Conservation (phyloP, 306 rosid species). For the Psophocarpus tetragonolobus region DNA sequence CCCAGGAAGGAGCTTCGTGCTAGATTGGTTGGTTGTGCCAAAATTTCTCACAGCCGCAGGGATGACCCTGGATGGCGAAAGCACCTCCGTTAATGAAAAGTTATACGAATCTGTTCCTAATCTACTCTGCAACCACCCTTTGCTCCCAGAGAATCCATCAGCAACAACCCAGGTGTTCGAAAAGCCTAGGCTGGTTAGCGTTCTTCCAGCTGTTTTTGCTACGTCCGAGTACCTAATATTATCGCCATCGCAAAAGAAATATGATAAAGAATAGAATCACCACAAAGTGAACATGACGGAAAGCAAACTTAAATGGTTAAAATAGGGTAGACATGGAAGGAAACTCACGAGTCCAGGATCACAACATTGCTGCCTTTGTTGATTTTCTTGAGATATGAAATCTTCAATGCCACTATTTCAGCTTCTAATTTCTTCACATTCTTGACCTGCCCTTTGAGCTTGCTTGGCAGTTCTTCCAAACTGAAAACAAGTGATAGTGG, state of each 20-base stretch:
- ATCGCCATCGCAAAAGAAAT: not conserved
- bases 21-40: slow-evolving; percentile 59
- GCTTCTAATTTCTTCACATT: slow-evolving; percentile 87
- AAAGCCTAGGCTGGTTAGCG: slow-evolving; percentile 68
- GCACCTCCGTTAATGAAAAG: slow-evolving; percentile 72
- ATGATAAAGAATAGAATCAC: not conserved
- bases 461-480: slow-evolving; percentile 86
- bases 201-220: slow-evolving; percentile 78
- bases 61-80: slow-evolving; percentile 84
- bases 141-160: slow-evolving; percentile 88
- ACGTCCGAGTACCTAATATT: slow-evolving; percentile 72
- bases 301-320: not conserved
- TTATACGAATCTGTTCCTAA: slow-evolving; percentile 81
- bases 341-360: slow-evolving; percentile 82
- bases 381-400: slow-evolving; percentile 77
- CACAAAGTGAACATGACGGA: not conserved
- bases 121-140: slow-evolving; percentile 94
- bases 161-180: slow-evolving; percentile 71
- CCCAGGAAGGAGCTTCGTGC: slow-evolving; percentile 74
- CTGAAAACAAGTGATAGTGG: slow-evolving; percentile 43
- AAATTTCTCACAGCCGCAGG: slow-evolving; percentile 58
- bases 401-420: slow-evolving; percentile 83
- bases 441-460: slow-evolving; percentile 72
- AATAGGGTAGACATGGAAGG: slow-evolving; percentile 4
- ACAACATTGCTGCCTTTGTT: slow-evolving; percentile 73